Percentiles rank a stretch among this genome's conserved stretches.
Evolutionary conservation across 1,284 basidiomycete species (phyloP).

Genomic region (Microbotryum violaceum): DNA sequence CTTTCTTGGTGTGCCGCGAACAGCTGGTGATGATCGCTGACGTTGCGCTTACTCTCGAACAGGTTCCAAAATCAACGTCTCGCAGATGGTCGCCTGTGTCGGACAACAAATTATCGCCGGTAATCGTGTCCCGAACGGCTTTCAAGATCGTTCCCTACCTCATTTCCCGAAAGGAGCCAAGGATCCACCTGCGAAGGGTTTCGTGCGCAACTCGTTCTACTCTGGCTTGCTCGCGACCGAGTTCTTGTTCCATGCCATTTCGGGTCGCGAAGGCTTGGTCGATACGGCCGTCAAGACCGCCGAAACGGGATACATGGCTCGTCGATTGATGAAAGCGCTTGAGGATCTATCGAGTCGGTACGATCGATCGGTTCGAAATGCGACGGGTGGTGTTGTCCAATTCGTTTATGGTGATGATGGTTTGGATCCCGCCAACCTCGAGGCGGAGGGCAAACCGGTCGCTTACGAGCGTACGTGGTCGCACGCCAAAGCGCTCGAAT

Average conservation of each 20-base stretch:
- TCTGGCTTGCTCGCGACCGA: slow-evolving; percentile 90
- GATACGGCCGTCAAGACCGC: slow-evolving; percentile 99
- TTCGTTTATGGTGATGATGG: slow-evolving; percentile 97
- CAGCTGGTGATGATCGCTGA: not conserved
- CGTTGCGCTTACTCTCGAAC: slow-evolving; percentile 3
- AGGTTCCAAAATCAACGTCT: slow-evolving; percentile 99
- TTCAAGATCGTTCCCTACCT: slow-evolving; percentile 96
- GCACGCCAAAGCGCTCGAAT: slow-evolving; percentile 68
- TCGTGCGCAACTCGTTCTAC: slow-evolving; percentile 94
- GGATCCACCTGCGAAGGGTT: slow-evolving; percentile 95
- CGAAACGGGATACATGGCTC: slow-evolving; percentile 99
- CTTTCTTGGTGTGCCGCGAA: not conserved
- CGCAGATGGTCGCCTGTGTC: slow-evolving; percentile 99
- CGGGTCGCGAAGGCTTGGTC: slow-evolving; percentile 94
- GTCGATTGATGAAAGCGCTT: slow-evolving; percentile 96
- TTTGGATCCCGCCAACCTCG: slow-evolving; percentile 89
- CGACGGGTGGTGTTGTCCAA: slow-evolving; percentile 92
- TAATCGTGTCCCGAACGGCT: slow-evolving; percentile 96
- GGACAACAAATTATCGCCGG: slow-evolving; percentile 98
- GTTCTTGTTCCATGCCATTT: slow-evolving; percentile 98
- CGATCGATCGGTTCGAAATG: slow-evolving; percentile 93
- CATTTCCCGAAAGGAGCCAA: slow-evolving; percentile 98
- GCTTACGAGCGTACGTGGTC: slow-evolving; percentile 81
- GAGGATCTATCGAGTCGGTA: slow-evolving; percentile 97
- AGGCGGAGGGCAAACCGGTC: slow-evolving; percentile 79